Base-by-base conservation (phyloP, 441 rosid species). In the Gossypium gossypioides region DNA sequence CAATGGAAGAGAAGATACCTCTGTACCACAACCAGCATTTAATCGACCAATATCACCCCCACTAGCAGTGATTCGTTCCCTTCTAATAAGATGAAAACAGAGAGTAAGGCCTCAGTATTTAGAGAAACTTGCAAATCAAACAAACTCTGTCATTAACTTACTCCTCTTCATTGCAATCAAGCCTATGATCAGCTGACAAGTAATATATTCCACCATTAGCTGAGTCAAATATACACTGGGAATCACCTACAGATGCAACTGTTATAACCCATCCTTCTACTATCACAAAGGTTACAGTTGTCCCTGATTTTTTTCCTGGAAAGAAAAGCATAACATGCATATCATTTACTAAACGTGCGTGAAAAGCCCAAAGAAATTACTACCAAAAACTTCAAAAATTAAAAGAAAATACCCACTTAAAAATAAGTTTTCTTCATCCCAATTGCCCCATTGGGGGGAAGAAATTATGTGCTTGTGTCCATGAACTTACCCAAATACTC, bases 21-120 rank as follows among this genome's bases (percentile, higher is more conserved):
- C 97, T 12, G 98, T 85, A 80, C 99, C 99, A 70, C 97, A 90
- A 66, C 99, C 99, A 76, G 99, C 84, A 79, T 91, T 92, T 64
- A 95, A 85, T 62, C 98, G 91, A 68, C 98, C 99, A 74, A 95
- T 96, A 81, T 95, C 99, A 78, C 99, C 99, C 67, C 99, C 99
- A 79, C 99, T 87, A 60, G 93, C 88, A 59, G 97, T 92, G 66
- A 96, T 85, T 12, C 98, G 97, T 7, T 82, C 87, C 84, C 96
- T 84, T 91, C 99, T 96, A 63, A 57, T 63, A 69, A 71, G 77
- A 77, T 15, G 72, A 18, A 55, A 73, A 67, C 21, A 71, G 2
- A 46, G 27, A 25, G 58, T 51, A 58, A 81, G 59, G 56, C 72
- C 69, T 74, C 46, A 37, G 78, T 66, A 65, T 51, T 57, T 58